A percentile compares a stretch with the other conserved stretches of the same genome.
These are phyloP conservation scores for Rhizopogon roseolus DNA, from an alignment of 768 basidiomycete genomes.

Conservation along the genomic window DNA sequence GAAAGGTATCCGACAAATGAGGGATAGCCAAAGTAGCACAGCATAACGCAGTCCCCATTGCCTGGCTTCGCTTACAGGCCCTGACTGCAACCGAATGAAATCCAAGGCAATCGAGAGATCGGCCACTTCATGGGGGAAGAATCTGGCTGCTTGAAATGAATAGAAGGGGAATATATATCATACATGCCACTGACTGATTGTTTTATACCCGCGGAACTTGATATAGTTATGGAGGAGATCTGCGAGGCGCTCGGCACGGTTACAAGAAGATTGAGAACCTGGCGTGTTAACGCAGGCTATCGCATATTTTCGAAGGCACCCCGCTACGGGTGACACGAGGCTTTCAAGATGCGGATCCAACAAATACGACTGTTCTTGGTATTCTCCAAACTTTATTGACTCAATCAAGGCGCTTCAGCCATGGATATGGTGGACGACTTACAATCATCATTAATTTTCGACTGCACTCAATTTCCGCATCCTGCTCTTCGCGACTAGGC, in stretches of 20 bases:
- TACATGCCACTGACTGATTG: conserved; percentile 62
- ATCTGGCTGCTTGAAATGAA: conserved; percentile 60
- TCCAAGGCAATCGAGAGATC: conserved; percentile 74
- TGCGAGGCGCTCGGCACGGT: conserved; percentile 49
- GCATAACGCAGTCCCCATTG: conserved; percentile 85
- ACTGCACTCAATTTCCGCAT: conserved; percentile 35
- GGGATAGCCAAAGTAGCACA: conserved; percentile 87
- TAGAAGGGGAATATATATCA: conserved; percentile 2
- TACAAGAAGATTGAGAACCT: conserved; percentile 21
- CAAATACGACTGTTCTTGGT: conserved; percentile 91
- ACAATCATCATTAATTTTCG: conserved; percentile 48
- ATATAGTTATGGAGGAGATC: conserved; percentile 72
- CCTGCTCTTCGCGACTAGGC: conserved; percentile 39
- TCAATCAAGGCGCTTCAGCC: background rate
- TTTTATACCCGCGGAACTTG: conserved; percentile 89
- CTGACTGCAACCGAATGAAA: conserved; percentile 49
- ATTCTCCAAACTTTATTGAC: conserved; percentile 65
- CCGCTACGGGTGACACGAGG: conserved; percentile 73
- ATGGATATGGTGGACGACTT: conserved; percentile 21
- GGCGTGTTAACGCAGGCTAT: conserved; percentile 30
- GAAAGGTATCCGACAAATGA: conserved; percentile 93
- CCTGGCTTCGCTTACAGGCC: conserved; percentile 32
- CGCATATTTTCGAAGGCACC: conserved; percentile 53
- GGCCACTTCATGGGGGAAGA: conserved; percentile 88
- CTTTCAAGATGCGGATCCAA: conserved; percentile 85